Conservation (phyloP, 1,139 yeast species). For the Suhomyces wounanorum region DNA sequence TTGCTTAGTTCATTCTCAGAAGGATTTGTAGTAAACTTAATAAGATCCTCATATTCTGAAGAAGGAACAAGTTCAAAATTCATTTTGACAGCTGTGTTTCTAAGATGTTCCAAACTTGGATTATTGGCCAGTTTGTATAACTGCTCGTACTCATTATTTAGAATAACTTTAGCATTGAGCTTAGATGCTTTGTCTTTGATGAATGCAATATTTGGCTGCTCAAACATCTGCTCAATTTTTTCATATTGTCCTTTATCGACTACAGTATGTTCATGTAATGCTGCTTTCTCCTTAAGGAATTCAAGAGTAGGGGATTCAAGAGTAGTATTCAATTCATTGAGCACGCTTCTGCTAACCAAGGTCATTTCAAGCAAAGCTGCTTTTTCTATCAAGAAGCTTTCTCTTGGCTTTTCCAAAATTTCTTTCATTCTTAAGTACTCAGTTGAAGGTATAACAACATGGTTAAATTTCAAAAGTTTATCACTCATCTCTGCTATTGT, state of each 20-base stretch:
- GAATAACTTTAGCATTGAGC: neutral
- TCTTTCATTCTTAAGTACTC: slow-evolving; percentile 16
- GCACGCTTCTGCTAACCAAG: slow-evolving; percentile 23
- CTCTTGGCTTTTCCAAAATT: slow-evolving; percentile 28
- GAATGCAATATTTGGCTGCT: slow-evolving; percentile 4
- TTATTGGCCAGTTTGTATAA: slow-evolving; percentile 4
- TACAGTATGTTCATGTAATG: slow-evolving; percentile 1
- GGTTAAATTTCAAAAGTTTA: slow-evolving; percentile 31
- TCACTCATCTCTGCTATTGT: slow-evolving; percentile 2
- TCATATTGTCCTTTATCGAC: slow-evolving; percentile 3
- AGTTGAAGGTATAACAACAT: slow-evolving; percentile 16
- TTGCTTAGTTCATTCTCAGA: slow-evolving; percentile 16
- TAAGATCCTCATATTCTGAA: slow-evolving; percentile 4
- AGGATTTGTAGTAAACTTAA: slow-evolving; percentile 8
- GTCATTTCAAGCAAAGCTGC: slow-evolving; percentile 21
- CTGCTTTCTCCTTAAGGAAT: slow-evolving; percentile 8
- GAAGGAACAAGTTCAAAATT: slow-evolving; percentile 9
- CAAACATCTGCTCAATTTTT: neutral
- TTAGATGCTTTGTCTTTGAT: slow-evolving; percentile 10
- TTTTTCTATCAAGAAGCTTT: slow-evolving; percentile 26
- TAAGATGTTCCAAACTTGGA: slow-evolving; percentile 8
- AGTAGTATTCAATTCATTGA: slow-evolving; percentile 19
- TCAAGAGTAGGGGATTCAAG: slow-evolving; percentile 2
- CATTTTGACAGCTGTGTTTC: slow-evolving; percentile 2
- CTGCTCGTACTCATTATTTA: slow-evolving; percentile 1